Percentiles rank a stretch among this genome's conserved stretches.
phyloP scores from a whole-genome alignment of 108 stramenopile species.

The Bacterosira constricta region DNA sequence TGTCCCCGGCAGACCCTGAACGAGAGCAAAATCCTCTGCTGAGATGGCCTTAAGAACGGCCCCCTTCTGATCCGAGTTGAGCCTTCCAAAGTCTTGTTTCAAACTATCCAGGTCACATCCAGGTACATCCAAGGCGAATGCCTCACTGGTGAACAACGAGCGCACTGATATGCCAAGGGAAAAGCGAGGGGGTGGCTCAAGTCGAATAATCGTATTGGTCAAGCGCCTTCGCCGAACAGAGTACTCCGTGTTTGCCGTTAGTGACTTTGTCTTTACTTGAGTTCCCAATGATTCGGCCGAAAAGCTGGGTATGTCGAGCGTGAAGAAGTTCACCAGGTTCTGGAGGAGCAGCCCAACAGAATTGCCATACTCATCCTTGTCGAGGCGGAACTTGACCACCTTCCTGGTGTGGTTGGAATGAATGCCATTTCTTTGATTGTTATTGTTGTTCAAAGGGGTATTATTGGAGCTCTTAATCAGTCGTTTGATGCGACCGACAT shows the following conservation, averaged over 20 bases:
- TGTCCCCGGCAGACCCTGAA: constrained; percentile 79
- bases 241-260: constrained; percentile 34
- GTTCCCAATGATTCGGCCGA: constrained; percentile 45
- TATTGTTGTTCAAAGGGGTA: neutral
- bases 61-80: constrained; percentile 73
- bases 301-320: constrained; percentile 52
- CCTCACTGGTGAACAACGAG: constrained; percentile 32
- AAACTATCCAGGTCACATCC: constrained; percentile 66
- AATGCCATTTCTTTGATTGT: neutral
- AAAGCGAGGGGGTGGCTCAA: constrained; percentile 34
- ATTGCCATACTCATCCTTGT: constrained; percentile 66
- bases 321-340: constrained; percentile 67
- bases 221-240: constrained; percentile 34
- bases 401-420: neutral
- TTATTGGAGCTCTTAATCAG: constrained; percentile 27
- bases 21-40: constrained; percentile 76
- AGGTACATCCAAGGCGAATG: constrained; percentile 25
- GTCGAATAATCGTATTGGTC: constrained; percentile 43
- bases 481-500: constrained; percentile 51
- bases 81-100: constrained; percentile 53
- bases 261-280: constrained; percentile 39
- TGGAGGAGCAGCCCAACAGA: constrained; percentile 73
- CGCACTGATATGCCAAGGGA: neutral
- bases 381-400: constrained; percentile 62
- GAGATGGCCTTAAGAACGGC: constrained; percentile 75